Evolutionary conservation across 2,329 filamentous ascomycete genomes (phyloP), one percentile per base, ranked within the genome.

Genomic region (Hymenoscyphus scutula): DNA sequence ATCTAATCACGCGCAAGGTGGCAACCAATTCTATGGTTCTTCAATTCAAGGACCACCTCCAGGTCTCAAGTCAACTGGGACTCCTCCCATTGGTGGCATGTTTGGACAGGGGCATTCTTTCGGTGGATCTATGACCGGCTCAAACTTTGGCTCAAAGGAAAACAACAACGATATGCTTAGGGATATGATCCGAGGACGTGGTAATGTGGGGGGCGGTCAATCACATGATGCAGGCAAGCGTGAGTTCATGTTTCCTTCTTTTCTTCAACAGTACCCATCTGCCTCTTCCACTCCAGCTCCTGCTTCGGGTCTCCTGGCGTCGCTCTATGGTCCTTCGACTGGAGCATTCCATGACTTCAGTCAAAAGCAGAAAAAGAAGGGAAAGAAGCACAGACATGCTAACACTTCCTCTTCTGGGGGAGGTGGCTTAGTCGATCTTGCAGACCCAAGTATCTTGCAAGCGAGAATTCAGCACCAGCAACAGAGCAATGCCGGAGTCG

Each of bases 381-480:
- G 92, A 84, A 97, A 97, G 88, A 97, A 97, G 92, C 94, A 97
- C 86, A 96, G 93, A 89, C 93, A 97, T 89, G 94, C 92, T 95
- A 97, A 97, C 92, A 97, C 94, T 94, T 97, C 93, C 91, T 98
- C 94, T 88, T 96, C 92, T 88, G 90, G 90, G 84, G 93, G 92
- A 87, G 91, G 92, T 91, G 93, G 91, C 84, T 88, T 97, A 94
- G 93, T 96, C 84, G 93, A 98, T 96, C 92, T 97, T 93, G 92
- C 91, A 85, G 93, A 98, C 92, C 94, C 94, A 85, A 97, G 92
- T 86, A 97, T 97, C 86, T 88, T 98, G 85, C 93, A 97, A 84
- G 92, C 92, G 79, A 91, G 93, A 85, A 90, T 96, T 85, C 93
- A 96, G 80, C 91, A 95, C 82, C 87, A 89, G 81, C 84, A 87